Percentiles rank a stretch among this genome's conserved stretches.
These are phyloP conservation scores for Monosporascus sp. DNA, from an alignment of 2,329 filamentous ascomycete species.

Conservation along the genomic window DNA sequence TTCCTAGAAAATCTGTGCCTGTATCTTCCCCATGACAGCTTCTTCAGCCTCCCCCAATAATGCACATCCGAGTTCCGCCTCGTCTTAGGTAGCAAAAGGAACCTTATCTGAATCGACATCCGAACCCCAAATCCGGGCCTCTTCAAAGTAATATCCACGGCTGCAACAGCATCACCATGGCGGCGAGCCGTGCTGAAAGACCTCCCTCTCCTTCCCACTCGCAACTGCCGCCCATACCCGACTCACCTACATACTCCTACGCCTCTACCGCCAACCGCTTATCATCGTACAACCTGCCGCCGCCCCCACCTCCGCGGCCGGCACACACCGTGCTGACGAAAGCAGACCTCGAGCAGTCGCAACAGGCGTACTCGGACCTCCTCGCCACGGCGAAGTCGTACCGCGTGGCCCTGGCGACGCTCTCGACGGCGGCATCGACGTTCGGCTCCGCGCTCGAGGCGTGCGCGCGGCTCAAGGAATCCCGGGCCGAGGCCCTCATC, in stretches of 20 bases:
- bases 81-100: neutral
- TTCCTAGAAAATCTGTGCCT: no score
- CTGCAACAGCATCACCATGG: neutral
- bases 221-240: constrained; percentile 55
- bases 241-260: constrained; percentile 59
- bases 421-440: constrained; percentile 56
- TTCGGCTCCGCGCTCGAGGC: constrained; percentile 62
- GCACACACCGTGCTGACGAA: constrained; percentile 56
- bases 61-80: neutral
- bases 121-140: neutral
- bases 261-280: constrained; percentile 58
- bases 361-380: constrained; percentile 58
- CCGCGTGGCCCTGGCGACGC: constrained; percentile 53
- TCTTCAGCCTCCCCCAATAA: no score
- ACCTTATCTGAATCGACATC: neutral
- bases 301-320: constrained; percentile 55
- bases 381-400: constrained; percentile 59
- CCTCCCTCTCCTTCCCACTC: constrained; percentile 47
- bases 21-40: no score
- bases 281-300: constrained; percentile 53
- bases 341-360: constrained; percentile 57
- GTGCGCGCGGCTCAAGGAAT: constrained; percentile 64
- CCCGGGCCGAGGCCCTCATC: constrained; percentile 51
- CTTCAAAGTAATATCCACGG: neutral
- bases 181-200: constrained; percentile 7